Base-by-base conservation (phyloP, 2,329 filamentous ascomycete species). In the Colletotrichum liaoningense region DNA sequence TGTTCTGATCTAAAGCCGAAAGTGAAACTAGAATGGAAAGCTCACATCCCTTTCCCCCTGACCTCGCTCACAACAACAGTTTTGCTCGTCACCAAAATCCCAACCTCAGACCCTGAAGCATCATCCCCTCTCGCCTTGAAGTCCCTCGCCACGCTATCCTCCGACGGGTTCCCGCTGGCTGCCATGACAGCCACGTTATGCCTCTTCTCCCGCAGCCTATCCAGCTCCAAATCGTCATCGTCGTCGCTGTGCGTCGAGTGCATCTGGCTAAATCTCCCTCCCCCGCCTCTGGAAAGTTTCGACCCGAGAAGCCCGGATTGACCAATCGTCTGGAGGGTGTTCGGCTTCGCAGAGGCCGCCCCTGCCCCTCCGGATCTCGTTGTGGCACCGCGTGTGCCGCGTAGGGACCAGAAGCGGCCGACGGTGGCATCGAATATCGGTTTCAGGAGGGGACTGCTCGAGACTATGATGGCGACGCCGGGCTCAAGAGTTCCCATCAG, bases 401-500 rank as follows among this genome's bases (percentile, higher is more conserved):
- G 57, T 6, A 59, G 22, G 30, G 70, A 76, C 14, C 76, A 49
- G 24, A 78, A 67, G n/a, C 76, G 63, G 22, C 63, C 49, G 24
- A 78, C 74, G 19, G 74, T 54, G 56, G 73, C 75, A 57, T 78
- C 77, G 55, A 78, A 78, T 2, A 78, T 70, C 46, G 77, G 77
- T 16, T 77, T 74, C 5, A 78, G 73, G 0, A 78, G 68, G 9
- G 77, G 73, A 2, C 75, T 78, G 49, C 76, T 77, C 11, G 77
- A 76, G 12, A 78, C 77, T 22, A 78, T 42, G 58, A 78, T 75
- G 30, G 76, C 74, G 38, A 78, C 77, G 6, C 77, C 77, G 16
- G 69, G 69, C 55, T 78, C 77, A 24, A 77, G 76, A 8, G 63
- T 77, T 72, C 57, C 57, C 57, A 59, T 59, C 2, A 59, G 12